Evolutionary conservation across 2,329 filamentous ascomycete species (phyloP).

Genomic region (Hirsutella thompsonii): DNA sequence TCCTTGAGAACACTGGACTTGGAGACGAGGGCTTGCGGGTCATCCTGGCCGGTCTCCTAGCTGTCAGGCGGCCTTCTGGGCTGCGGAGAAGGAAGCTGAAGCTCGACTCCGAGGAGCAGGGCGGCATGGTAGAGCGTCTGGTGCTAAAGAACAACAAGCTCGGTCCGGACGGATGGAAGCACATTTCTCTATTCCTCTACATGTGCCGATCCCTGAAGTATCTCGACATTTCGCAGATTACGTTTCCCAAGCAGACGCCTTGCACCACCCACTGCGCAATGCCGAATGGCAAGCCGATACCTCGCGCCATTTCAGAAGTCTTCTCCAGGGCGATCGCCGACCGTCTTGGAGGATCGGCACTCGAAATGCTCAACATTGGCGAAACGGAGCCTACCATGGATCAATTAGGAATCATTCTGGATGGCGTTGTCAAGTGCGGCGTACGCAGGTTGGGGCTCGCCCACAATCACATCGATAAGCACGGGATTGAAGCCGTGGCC

Average conservation of each 20-base stretch:
- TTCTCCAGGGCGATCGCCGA: conserved; percentile 66
- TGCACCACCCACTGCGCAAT: conserved; percentile 14
- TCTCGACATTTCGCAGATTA: conserved; percentile 75
- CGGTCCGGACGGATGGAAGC: conserved; percentile 76
- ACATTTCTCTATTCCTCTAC: conserved; percentile 81
- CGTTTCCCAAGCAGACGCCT: conserved; percentile 46
- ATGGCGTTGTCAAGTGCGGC: conserved; percentile 67
- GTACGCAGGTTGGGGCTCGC: conserved; percentile 71
- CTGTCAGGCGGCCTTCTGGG: conserved; percentile 53
- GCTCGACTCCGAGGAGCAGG: conserved; percentile 31
- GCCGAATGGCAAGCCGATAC: conserved; percentile 20
- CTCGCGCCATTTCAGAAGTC: conserved; percentile 36
- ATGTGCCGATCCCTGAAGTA: conserved; percentile 78
- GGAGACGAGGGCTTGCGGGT: conserved; percentile 79
- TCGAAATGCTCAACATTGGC: conserved; percentile 75
- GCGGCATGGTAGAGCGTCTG: conserved; percentile 74
- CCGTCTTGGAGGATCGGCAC: conserved; percentile 58
- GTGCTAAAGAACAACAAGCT: conserved; percentile 89
- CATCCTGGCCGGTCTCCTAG: conserved; percentile 72
- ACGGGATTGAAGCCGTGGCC: conserved; percentile 63
- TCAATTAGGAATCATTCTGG: conserved; percentile 65
- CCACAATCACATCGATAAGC: conserved; percentile 62
- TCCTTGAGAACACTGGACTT: conserved; percentile 77
- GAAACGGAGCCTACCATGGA: conserved; percentile 62
- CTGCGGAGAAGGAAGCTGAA: conserved; percentile 35